Base-by-base conservation (phyloP, 1,284 basidiomycete genomes). In the Abortiporus biennis region DNA sequence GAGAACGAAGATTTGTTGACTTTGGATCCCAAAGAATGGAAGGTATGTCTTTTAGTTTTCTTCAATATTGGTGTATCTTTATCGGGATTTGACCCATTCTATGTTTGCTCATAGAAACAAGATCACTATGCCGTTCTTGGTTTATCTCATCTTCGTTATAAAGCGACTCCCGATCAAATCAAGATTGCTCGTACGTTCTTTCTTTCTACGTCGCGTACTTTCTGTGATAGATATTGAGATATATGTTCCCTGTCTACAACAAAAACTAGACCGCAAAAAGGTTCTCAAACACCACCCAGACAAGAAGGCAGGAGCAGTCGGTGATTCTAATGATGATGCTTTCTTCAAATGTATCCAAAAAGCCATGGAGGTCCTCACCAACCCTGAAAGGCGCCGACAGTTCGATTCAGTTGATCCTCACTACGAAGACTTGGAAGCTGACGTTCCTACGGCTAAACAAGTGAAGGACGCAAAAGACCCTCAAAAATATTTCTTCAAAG, bases 321-420 rank as follows among this genome's bases (percentile, higher is more conserved):
- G 81, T 50, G 76, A 80, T 45, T 76, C 79, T 43, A 97, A 97
- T 69, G 94, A 98, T 67, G 95, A 99, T 61, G 84, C 85, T 3
- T 99, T 99, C 77, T 99, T 99, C 89, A 99, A 99, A 70, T 99
- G 95, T 63, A 97, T 99, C 55, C 85, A 91, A 68, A 99, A 99
- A 66, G 93, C 94, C 16, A 81, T 88, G 66, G 95, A 99, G 57
- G 84, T 93, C 33, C 82, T 99, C 40, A 87, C 83, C 45, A 78
- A 95, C 67, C 63, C 80, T 15, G 93, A 97, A 59, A 85, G 84
- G 56, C 84, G 93, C 50, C 83, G 91, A 38, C 93, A 98, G 65
- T 99, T 97, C 66, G 96, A 99, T 68, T 96, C 92, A 1, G 88
- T 95, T 45, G 95, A 99, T 66, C 89, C 90, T 41, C 61, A 73